These are phyloP conservation scores for Oryza longistaminata DNA, from an alignment of 176 grass and related monocot species.

Conservation along the genomic window DNA sequence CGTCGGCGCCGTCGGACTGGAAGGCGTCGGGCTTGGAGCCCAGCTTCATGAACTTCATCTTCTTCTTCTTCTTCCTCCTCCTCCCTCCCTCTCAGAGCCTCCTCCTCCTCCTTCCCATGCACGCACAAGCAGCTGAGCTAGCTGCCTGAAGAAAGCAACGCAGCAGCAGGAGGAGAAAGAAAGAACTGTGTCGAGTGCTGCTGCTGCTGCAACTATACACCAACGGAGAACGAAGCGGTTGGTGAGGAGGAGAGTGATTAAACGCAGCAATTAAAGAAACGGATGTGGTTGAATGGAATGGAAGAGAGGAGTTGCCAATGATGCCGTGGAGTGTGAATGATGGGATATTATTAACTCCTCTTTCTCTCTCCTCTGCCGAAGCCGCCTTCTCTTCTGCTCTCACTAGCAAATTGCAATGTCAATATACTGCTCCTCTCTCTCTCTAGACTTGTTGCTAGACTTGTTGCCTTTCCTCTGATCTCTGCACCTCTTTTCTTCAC, in stretches of 20 bases:
- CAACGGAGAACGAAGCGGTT: slow-evolving; percentile 9
- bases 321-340: slow-evolving; percentile 68
- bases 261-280: slow-evolving; percentile 48
- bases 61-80: neutral
- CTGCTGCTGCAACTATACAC: neutral
- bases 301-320: slow-evolving; percentile 37
- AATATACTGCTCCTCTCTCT: slow-evolving; percentile 11
- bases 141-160: neutral
- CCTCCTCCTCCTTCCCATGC: slow-evolving; percentile 30
- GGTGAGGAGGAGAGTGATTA: slow-evolving; percentile 29
- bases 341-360: slow-evolving; percentile 63
- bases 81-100: neutral
- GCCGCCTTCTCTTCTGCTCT: slow-evolving; percentile 25
- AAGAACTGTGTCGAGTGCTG: neutral
- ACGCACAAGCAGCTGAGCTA: slow-evolving; percentile 16
- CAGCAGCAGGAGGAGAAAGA: neutral
- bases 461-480: slow-evolving; percentile 26
- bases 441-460: neutral
- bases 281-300: slow-evolving; percentile 10
- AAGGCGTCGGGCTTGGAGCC: slow-evolving; percentile 95
- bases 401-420: slow-evolving; percentile 47
- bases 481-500: slow-evolving; percentile 29
- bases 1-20: slow-evolving; percentile 78
- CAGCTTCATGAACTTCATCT: slow-evolving; percentile 99
- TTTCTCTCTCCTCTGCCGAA: slow-evolving; percentile 17